A percentile compares a stretch with the other conserved stretches of the same genome.
Conservation (phyloP, 768 basidiomycete genomes). For the Agaricus blazei region DNA sequence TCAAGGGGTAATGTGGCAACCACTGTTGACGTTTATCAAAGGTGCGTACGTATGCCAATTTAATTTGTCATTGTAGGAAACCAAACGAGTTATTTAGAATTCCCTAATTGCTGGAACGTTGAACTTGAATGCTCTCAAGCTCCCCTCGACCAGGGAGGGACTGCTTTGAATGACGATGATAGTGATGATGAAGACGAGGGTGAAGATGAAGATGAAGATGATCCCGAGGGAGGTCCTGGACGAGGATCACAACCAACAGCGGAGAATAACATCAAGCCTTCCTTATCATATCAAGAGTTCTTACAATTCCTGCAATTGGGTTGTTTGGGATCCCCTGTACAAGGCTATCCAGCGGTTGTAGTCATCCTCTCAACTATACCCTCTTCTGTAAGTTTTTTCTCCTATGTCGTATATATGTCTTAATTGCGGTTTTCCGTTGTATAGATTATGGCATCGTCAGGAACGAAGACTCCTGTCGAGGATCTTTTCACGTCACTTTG, state of each 20-base stretch:
- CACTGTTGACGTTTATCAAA: constrained; percentile 65
- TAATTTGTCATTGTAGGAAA: not conserved
- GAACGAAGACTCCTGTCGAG: constrained; percentile 25
- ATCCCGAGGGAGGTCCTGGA: constrained; percentile 8
- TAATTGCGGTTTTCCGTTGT: not conserved
- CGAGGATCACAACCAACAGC: not conserved
- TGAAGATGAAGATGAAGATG: constrained; percentile 29
- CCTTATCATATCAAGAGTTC: constrained; percentile 64
- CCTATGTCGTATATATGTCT: not conserved
- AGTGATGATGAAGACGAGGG: constrained; percentile 29
- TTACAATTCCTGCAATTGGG: constrained; percentile 72
- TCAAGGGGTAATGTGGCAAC: constrained; percentile 62
- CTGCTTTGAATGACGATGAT: constrained; percentile 7
- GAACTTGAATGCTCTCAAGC: constrained; percentile 21
- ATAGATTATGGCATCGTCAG: constrained; percentile 25
- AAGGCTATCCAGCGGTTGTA: constrained; percentile 80
- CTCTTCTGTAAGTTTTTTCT: constrained; percentile 39
- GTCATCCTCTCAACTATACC: constrained; percentile 82
- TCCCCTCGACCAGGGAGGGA: constrained; percentile 29
- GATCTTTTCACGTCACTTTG: constrained; percentile 75
- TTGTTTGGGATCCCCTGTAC: constrained; percentile 72
- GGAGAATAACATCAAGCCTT: constrained; percentile 14
- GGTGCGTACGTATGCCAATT: constrained; percentile 34
- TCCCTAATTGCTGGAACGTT: constrained; percentile 60
- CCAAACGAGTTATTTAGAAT: constrained; percentile 35